Evolutionary conservation across 1,284 basidiomycete species (phyloP).

Genomic region (Trametes sp.): DNA sequence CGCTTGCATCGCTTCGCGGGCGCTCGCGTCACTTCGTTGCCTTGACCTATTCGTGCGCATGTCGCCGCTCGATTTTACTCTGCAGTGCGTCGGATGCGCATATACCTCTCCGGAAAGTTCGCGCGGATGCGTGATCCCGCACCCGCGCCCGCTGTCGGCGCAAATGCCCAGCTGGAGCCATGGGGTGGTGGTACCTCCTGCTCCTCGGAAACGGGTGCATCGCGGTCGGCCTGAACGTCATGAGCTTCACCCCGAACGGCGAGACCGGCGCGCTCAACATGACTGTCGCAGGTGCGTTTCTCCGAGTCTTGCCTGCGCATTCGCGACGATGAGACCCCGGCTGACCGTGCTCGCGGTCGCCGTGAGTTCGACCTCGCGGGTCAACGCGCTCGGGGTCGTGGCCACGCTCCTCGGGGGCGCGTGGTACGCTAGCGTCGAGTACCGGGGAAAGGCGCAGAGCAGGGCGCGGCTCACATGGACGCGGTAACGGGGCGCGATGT

Average conservation of each 20-base stretch:
- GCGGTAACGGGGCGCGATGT: neutral
- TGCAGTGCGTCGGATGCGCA: constrained; percentile 83
- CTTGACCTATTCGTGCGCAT: constrained; percentile 86
- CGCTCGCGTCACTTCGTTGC: too few relatives aligned
- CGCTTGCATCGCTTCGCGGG: too few relatives aligned
- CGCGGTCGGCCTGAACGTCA: constrained; percentile 91
- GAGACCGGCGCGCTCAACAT: constrained; percentile 87
- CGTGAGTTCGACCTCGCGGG: constrained; percentile 80
- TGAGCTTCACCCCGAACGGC: constrained; percentile 92
- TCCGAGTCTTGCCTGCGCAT: too few relatives aligned
- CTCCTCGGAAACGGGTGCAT: constrained; percentile 81
- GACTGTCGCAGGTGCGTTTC: constrained; percentile 81
- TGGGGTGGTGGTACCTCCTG: constrained; percentile 52
- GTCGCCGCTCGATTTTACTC: constrained; percentile 88
- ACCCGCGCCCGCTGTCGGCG: constrained; percentile 16
- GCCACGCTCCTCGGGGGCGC: constrained; percentile 87
- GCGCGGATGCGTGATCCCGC: constrained; percentile 55
- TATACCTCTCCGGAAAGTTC: constrained; percentile 83
- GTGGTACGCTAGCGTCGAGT: constrained; percentile 83
- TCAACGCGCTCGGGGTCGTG: constrained; percentile 82
- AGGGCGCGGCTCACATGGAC: neutral
- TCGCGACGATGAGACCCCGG: constrained; percentile 14
- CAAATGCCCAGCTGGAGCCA: too few relatives aligned
- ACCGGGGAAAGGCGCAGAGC: constrained; percentile 55
- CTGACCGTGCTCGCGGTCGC: constrained; percentile 72